Conservation (phyloP, 495 filamentous ascomycete species). For the Tuber magnatum region DNA sequence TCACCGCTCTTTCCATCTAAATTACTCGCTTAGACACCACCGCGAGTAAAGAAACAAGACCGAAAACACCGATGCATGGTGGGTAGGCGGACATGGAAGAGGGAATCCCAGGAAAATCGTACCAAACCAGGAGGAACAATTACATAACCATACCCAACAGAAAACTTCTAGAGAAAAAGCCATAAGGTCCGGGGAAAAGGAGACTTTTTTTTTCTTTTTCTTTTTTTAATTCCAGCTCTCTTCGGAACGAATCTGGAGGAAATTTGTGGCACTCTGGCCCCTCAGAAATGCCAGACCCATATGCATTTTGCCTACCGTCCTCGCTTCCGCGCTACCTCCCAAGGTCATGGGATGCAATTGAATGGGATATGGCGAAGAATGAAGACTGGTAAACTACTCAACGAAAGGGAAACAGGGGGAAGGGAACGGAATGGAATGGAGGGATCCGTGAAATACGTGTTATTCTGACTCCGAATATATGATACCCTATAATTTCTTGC, state of each 20-base stretch:
- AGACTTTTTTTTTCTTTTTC: too few relatives aligned
- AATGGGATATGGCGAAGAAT: not conserved
- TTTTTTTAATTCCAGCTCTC: too few relatives aligned
- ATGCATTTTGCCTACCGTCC: not conserved
- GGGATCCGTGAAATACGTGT: too few relatives aligned
- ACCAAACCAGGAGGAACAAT: too few relatives aligned
- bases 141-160: not conserved
- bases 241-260: not conserved
- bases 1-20: not conserved
- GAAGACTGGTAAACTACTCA: not conserved
- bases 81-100: too few relatives aligned
- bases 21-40: not conserved
- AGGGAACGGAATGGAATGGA: too few relatives aligned
- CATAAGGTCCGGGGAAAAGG: too few relatives aligned
- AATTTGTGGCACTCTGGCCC: not conserved
- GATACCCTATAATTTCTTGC: too few relatives aligned
- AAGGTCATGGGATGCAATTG: not conserved
- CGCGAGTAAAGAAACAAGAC: not conserved
- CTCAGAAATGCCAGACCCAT: not conserved
- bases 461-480: too few relatives aligned
- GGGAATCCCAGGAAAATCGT: too few relatives aligned
- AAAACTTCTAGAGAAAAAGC: too few relatives aligned
- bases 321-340: too few relatives aligned
- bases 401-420: not conserved
- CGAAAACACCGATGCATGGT: not conserved